A percentile compares a stretch with the other conserved stretches of the same genome.
Conservation (phyloP, 2,329 filamentous ascomycete species). For the Mycosphaerella arachidis region DNA sequence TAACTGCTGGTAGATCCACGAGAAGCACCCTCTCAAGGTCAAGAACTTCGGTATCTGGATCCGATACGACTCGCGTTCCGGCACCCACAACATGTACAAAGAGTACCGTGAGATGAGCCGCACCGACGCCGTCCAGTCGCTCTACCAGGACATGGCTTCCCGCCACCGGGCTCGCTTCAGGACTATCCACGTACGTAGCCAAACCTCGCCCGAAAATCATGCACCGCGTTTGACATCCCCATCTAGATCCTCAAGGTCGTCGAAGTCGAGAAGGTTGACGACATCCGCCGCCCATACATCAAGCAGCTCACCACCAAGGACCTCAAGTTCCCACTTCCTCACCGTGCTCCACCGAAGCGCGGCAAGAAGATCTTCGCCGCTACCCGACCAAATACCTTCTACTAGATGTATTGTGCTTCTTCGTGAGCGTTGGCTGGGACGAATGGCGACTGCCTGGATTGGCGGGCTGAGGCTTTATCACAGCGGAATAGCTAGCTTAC, state of each 20-base stretch:
- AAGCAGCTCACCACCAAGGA: slow-evolving; percentile 94
- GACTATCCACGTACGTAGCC: slow-evolving; percentile 84
- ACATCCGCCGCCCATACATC: slow-evolving; percentile 98
- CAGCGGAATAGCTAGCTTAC: slow-evolving; percentile 21
- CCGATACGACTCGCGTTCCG: slow-evolving; percentile 98
- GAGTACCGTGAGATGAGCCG: slow-evolving; percentile 99
- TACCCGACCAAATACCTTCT: slow-evolving; percentile 94
- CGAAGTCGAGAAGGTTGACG: slow-evolving; percentile 89
- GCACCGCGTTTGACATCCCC: neutral
- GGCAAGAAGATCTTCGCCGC: slow-evolving; percentile 90
- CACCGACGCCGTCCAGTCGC: slow-evolving; percentile 88
- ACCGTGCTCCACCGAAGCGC: slow-evolving; percentile 79
- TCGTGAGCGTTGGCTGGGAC: slow-evolving; percentile 21
- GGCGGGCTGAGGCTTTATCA: slow-evolving; percentile 19
- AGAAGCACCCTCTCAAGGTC: slow-evolving; percentile 99
- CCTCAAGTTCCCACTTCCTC: slow-evolving; percentile 97
- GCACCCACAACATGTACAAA: slow-evolving; percentile 99
- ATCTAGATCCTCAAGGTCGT: slow-evolving; percentile 92
- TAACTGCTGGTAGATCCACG: slow-evolving; percentile 65
- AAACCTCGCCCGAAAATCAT: neutral
- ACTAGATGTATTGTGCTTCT: slow-evolving; percentile 58
- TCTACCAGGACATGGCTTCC: slow-evolving; percentile 99
- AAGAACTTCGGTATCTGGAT: slow-evolving; percentile 99
- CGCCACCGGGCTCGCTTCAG: slow-evolving; percentile 97
- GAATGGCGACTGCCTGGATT: slow-evolving; percentile 16